Base-by-base conservation (phyloP, 768 basidiomycete species). In the Calocybe gangraenosa region DNA sequence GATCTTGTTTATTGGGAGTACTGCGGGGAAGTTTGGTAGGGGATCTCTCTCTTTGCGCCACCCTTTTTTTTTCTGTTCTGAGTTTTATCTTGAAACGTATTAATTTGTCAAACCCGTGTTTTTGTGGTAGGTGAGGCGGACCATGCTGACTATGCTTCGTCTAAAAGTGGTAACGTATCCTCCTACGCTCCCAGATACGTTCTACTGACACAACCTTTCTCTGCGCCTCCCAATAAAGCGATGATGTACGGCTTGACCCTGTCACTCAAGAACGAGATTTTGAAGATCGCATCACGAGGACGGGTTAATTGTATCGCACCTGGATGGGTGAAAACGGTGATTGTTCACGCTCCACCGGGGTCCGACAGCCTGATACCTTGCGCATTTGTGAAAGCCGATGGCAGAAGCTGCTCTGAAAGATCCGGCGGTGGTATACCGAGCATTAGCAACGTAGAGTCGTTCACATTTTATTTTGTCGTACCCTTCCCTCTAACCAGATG, bases 221-320 rank as follows among this genome's bases (percentile, higher is more conserved):
- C n/a, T n/a, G n/a, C n/a, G n/a, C n/a, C n/a, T n/a, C n/a, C n/a
- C n/a, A n/a, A n/a, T n/a, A n/a, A n/a, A 84, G 84, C 77, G 3
- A 71, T 85, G 68, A 86, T 86, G 84, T 82, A 84, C 49, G 87
- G 85, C 1, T 57, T 88, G 25, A 77, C 76, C 3, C 63, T 81
- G 53, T 69, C 79, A 3, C 69, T 88, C 52, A 88, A 89, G 65
- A 89, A 88, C 59, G 86, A 90, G 63, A 87, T 88, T 43, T 86
- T 90, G 36, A 78, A 78, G 62, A 76, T 87, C 47, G 84, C 85
- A 0, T 82, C 84, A 0, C 70, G 62, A 44, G 87, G 76, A 0
- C 70, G 86, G n/a, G 84, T 87, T 2, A 88, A 88, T 52, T 68
- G 70, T 35, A 69, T 89, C 14, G 81, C 75, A 0, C 86, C 87